A percentile compares a stretch with the other conserved stretches of the same genome.
These are phyloP conservation scores for Monsonia emarginata DNA, from an alignment of 441 rosid species.

Conservation along the genomic window DNA sequence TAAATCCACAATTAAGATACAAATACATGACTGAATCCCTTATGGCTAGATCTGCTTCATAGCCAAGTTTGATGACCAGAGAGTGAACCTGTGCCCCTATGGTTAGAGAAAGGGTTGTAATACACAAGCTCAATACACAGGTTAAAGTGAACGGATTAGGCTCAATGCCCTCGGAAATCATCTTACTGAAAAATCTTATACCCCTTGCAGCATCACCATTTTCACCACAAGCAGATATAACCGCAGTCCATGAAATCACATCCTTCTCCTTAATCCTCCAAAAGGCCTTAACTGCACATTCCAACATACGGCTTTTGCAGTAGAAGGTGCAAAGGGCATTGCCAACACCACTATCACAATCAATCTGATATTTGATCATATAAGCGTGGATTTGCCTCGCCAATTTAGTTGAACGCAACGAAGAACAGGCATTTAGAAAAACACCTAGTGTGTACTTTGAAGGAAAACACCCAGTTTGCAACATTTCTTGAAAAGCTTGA, in stretches of 20 bases:
- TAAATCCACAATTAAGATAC: constrained; percentile 37
- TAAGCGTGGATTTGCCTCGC: constrained; percentile 47
- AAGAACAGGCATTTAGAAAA: constrained; percentile 39
- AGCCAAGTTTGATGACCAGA: constrained; percentile 31
- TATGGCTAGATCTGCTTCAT: constrained; percentile 23
- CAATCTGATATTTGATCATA: constrained; percentile 34
- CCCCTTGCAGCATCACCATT: constrained; percentile 34
- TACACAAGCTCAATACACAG: constrained; percentile 37
- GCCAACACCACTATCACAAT: constrained; percentile 36
- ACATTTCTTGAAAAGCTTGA: constrained; percentile 30
- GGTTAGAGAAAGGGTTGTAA: constrained; percentile 22
- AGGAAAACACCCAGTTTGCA: constrained; percentile 35
- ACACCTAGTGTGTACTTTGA: constrained; percentile 36
- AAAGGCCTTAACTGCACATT: constrained; percentile 32
- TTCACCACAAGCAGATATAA: constrained; percentile 38
- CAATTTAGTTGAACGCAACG: constrained; percentile 26
- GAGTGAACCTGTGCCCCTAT: constrained; percentile 42
- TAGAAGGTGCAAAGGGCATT: constrained; percentile 48
- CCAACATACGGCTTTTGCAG: constrained; percentile 35
- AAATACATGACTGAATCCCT: constrained; percentile 40
- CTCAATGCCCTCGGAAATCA: constrained; percentile 30
- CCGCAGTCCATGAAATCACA: constrained; percentile 46
- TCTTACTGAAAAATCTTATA: constrained; percentile 31
- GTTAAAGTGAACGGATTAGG: constrained; percentile 44
- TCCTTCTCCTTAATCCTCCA: constrained; percentile 27